A percentile compares a stretch with the other conserved stretches of the same genome.
Conservation (phyloP, 805 yeast species). For the Torulaspora microellipsoides region DNA sequence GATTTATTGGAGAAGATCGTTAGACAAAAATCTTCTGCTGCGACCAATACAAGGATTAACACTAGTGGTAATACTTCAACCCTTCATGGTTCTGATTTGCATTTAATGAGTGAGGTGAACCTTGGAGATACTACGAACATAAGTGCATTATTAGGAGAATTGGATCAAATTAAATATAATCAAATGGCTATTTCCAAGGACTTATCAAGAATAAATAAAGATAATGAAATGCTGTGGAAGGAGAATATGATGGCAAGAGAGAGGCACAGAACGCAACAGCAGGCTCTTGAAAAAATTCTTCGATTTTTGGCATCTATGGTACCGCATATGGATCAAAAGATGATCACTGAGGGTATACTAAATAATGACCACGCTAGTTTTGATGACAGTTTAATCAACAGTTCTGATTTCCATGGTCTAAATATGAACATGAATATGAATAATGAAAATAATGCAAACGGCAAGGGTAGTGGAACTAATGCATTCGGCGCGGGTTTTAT, state of each 20-base stretch:
- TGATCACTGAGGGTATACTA: conserved; percentile 25
- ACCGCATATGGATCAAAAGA: conserved; percentile 31
- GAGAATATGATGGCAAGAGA: conserved; percentile 82
- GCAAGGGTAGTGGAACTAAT: neutral
- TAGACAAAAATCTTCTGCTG: conserved; percentile 49
- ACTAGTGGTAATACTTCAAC: conserved; percentile 2
- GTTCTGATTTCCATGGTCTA: neutral
- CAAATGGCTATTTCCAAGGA: conserved; percentile 84
- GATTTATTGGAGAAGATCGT: conserved; percentile 82
- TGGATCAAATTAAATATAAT: conserved; percentile 69
- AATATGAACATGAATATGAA: neutral
- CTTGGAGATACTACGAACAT: conserved; percentile 7
- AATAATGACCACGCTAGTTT: conserved; percentile 5
- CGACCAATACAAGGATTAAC: conserved; percentile 7
- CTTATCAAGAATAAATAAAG: conserved; percentile 73
- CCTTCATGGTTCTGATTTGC: conserved; percentile 10
- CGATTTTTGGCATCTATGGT: conserved; percentile 75
- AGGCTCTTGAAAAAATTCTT: conserved; percentile 80
- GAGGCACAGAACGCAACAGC: conserved; percentile 78
- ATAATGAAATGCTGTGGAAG: conserved; percentile 87
- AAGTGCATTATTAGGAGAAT: conserved; percentile 51
- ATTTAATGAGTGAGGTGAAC: conserved; percentile 16
- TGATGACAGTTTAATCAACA: neutral
- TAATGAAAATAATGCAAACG: conserved; percentile 1
- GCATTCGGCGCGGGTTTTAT: too few relatives aligned